Base-by-base conservation (phyloP, 2,329 filamentous ascomycete species). In the Hypomyces rosellus region DNA sequence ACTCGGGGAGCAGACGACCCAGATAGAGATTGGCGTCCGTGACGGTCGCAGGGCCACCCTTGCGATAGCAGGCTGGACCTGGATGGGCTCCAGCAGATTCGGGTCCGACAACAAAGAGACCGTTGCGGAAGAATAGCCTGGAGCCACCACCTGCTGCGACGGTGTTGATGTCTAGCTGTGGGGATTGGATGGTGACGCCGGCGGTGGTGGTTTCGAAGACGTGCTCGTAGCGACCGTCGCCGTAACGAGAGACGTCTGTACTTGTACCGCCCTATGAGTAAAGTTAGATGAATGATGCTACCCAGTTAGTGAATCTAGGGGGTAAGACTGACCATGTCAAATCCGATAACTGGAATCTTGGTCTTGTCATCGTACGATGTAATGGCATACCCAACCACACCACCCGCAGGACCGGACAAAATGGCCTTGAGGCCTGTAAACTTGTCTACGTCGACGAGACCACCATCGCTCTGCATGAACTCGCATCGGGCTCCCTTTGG, bases 181-280 rank as follows among this genome's bases (percentile, higher is more conserved):
- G 91, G 1, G 88, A 91, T 61, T 96, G 90, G 25, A 96, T 93
- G 0, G 90, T 92, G 1, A 96, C 88, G n/a, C 91, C 91, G 0
- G 91, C 91, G 1, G 89, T 95, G 0, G 89, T 95, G 0, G 90
- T 95, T 68, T 95, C 91, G 58, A 96, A 96, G 1, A 95, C 89
- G 61, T 96, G 91, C 60, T 96, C 91, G 61, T 95, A 92, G 49
- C 88, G 77, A 14, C 91, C 91, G 48, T 86, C 82, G 5, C 87
- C 88, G 60, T 92, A 96, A 45, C 91, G 77, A 34, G 88, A 95
- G 9, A 96, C 89, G 65, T 96, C 91, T 1, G 91, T 96, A 51
- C 85, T 91, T 0, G 91, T 96, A 11, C 91, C 91, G 36, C 89
- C 89, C 66, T 68, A 25, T 6, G 4, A 16, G 18, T 20, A 2